Conservation (phyloP, 768 basidiomycete genomes). For the Macrolepiota albuminosa region DNA sequence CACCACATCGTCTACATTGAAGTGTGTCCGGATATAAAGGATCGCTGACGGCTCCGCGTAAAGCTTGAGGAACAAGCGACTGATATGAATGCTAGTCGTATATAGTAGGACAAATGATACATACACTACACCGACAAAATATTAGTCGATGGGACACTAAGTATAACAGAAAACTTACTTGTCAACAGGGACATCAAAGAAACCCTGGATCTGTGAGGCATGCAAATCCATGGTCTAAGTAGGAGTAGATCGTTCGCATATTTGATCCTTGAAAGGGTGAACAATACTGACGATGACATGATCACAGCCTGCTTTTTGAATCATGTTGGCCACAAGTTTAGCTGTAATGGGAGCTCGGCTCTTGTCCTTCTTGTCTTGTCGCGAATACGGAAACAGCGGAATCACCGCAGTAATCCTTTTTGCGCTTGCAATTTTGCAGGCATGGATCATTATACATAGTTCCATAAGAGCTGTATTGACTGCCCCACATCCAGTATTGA, state of each 20-base stretch:
- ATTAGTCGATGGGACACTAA: slow-evolving; percentile 9
- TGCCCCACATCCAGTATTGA: slow-evolving; percentile 84
- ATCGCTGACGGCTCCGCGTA: slow-evolving; percentile 96
- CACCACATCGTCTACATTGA: slow-evolving; percentile 79
- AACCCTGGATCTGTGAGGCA: slow-evolving; percentile 98
- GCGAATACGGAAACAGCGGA: slow-evolving; percentile 93
- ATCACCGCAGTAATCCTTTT: slow-evolving; percentile 98
- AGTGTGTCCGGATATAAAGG: slow-evolving; percentile 90
- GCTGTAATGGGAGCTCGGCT: slow-evolving; percentile 97
- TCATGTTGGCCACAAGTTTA: slow-evolving; percentile 97
- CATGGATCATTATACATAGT: slow-evolving; percentile 98
- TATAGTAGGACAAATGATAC: slow-evolving; percentile 21
- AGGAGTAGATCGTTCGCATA: slow-evolving; percentile 8
- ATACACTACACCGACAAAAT: slow-evolving; percentile 35
- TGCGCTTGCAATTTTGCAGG: slow-evolving; percentile 99
- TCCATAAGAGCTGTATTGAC: slow-evolving; percentile 98
- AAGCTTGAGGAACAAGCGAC: slow-evolving; percentile 42
- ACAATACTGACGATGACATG: slow-evolving; percentile 83
- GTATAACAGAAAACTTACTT: slow-evolving; percentile 65
- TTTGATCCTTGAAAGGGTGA: slow-evolving; percentile 1
- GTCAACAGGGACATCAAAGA: slow-evolving; percentile 99
- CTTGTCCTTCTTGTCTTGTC: slow-evolving; percentile 99
- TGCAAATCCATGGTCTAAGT: slow-evolving; percentile 95
- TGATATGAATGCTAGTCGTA: background rate
- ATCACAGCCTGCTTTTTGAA: slow-evolving; percentile 89